These are phyloP conservation scores for Lactarius tabidus DNA, from an alignment of 768 basidiomycete species.

Conservation along the genomic window DNA sequence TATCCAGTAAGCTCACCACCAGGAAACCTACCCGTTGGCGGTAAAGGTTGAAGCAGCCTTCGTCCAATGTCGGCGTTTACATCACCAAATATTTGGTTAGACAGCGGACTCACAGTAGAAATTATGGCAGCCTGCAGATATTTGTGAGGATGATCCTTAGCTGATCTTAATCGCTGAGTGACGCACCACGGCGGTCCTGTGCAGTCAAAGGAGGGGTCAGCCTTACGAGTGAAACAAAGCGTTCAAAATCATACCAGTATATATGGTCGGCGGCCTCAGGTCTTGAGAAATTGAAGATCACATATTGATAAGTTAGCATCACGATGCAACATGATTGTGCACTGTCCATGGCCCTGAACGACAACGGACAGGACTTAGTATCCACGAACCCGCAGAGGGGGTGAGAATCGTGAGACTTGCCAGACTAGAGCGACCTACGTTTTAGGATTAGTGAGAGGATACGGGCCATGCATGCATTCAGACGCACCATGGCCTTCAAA, in stretches of 20 bases:
- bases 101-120: conserved; percentile 9
- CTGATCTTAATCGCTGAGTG: not conserved
- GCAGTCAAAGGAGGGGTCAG: not conserved
- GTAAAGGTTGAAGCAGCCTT: conserved; percentile 9
- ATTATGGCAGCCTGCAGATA: not conserved
- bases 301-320: conserved; percentile 6
- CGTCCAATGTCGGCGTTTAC: not conserved
- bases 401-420: conserved; percentile 11
- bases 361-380: not conserved
- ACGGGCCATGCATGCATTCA: no score
- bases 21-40: conserved; percentile 16
- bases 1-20: no score
- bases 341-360: conserved; percentile 12
- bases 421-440: conserved; percentile 13
- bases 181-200: conserved; percentile 12
- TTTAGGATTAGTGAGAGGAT: not conserved
- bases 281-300: conserved; percentile 8
- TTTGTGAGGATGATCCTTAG: not conserved
- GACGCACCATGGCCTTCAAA: conserved; percentile 17
- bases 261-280: conserved; percentile 1
- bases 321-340: conserved; percentile 13
- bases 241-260: conserved; percentile 4
- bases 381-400: not conserved
- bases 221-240: not conserved
- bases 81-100: not conserved